phyloP scores from a whole-genome alignment of 805 yeast genomes.

The Candida broadrunensis region DNA sequence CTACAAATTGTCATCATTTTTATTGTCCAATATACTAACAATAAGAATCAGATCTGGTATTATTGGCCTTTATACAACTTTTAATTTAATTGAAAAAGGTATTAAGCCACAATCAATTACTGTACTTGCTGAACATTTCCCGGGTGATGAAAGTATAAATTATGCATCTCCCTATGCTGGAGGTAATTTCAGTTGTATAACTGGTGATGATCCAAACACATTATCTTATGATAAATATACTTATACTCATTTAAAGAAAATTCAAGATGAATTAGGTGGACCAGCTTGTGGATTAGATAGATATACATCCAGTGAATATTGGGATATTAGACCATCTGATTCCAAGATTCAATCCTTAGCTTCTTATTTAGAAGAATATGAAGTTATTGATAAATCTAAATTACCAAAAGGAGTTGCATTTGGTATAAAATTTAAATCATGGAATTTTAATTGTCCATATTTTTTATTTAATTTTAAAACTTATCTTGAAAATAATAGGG shows the following conservation, averaged over 20 bases:
- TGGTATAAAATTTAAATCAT: slow-evolving; percentile 57
- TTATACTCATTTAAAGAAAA: slow-evolving; percentile 42
- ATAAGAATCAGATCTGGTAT: slow-evolving; percentile 54
- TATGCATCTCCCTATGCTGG: slow-evolving; percentile 83
- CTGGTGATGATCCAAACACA: slow-evolving; percentile 48
- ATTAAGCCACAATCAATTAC: slow-evolving; percentile 43
- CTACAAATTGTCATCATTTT: not conserved
- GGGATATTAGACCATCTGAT: slow-evolving; percentile 48
- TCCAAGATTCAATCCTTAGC: slow-evolving; percentile 46
- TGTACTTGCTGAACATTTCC: slow-evolving; percentile 62
- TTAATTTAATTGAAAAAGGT: slow-evolving; percentile 42
- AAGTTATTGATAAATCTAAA: slow-evolving; percentile 28
- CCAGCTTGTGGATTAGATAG: slow-evolving; percentile 52
- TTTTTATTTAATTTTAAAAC: slow-evolving; percentile 48
- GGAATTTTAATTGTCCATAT: slow-evolving; percentile 72
- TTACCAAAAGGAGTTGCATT: slow-evolving; percentile 52
- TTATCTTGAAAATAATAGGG: slow-evolving; percentile 47
- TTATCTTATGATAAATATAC: slow-evolving; percentile 55
- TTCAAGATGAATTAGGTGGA: slow-evolving; percentile 51
- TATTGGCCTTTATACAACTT: slow-evolving; percentile 63
- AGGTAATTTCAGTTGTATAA: slow-evolving; percentile 42
- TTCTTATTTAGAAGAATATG: slow-evolving; percentile 49
- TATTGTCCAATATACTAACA: slow-evolving; percentile 1
- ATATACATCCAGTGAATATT: slow-evolving; percentile 55
- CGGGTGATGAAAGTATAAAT: slow-evolving; percentile 73